Evolutionary conservation across 371 early-diverging fungal species (phyloP).

Genomic region (Mucor ambiguus): DNA sequence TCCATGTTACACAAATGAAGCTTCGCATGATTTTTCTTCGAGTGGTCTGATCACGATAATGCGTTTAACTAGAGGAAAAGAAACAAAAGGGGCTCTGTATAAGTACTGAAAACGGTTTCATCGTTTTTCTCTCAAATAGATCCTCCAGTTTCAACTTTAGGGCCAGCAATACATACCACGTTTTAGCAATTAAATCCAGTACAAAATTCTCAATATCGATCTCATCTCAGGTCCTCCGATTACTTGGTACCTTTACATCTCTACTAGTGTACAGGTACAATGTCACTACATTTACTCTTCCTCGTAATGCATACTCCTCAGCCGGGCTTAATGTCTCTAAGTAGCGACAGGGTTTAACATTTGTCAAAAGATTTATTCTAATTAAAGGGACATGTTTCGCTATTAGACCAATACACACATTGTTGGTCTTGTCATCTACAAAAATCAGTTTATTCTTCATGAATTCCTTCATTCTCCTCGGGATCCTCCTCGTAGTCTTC

Average conservation of each 20-base stretch:
- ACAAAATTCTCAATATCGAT: not conserved
- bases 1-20: not conserved
- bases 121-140: not conserved
- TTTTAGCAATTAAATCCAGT: not conserved
- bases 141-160: not conserved
- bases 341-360: not conserved
- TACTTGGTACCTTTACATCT: not conserved
- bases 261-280: not conserved
- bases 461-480: not conserved
- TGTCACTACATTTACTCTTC: not conserved
- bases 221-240: not conserved
- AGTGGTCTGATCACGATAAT: not conserved
- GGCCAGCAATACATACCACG: not conserved
- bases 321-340: not conserved
- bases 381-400: not conserved
- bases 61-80: not conserved
- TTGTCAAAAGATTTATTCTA: not conserved
- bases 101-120: not conserved
- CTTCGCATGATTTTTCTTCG: not conserved
- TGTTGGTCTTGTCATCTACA: not conserved
- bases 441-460: not conserved
- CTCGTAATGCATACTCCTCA: not conserved
- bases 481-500: conserved; percentile 3
- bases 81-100: not conserved
- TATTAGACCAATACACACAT: not conserved